Evolutionary conservation across 2,329 filamentous ascomycete genomes (phyloP).

Genomic region (Epicoccum nigrum): DNA sequence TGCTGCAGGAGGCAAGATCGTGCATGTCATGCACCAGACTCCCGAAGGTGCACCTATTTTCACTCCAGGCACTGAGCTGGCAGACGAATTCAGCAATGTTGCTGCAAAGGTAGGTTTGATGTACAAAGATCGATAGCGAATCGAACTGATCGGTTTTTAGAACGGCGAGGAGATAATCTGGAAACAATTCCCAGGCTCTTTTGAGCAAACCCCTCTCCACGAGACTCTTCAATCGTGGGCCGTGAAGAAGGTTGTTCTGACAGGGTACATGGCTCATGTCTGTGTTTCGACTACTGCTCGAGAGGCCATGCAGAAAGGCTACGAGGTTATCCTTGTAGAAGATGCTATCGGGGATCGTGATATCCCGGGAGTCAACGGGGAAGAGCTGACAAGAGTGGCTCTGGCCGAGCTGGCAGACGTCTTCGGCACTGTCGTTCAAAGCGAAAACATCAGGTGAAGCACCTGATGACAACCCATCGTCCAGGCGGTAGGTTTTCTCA

Average conservation of each 20-base stretch:
- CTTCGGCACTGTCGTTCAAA: constrained; percentile 66
- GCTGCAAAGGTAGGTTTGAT: constrained; percentile 47
- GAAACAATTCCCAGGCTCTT: constrained; percentile 66
- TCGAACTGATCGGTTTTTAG: constrained; percentile 20
- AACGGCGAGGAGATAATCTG: constrained; percentile 60
- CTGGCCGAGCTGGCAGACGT: constrained; percentile 67
- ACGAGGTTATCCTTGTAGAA: constrained; percentile 66
- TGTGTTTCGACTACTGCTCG: constrained; percentile 68
- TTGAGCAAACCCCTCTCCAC: constrained; percentile 66
- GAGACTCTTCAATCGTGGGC: constrained; percentile 58
- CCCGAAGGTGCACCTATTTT: constrained; percentile 70
- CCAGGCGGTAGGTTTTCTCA: neutral
- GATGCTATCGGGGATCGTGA: constrained; percentile 71
- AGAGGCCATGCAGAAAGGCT: constrained; percentile 65
- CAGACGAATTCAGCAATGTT: constrained; percentile 66
- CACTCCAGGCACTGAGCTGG: constrained; percentile 65
- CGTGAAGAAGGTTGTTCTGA: constrained; percentile 66
- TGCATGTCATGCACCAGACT: constrained; percentile 66
- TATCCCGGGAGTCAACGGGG: constrained; percentile 66
- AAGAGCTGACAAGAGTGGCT: constrained; percentile 56
- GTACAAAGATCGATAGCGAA: neutral
- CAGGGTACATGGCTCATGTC: constrained; percentile 70
- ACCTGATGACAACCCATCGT: neutral
- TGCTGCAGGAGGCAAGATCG: constrained; percentile 58
- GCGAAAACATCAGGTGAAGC: constrained; percentile 52